Conservation (phyloP, 2,329 filamentous ascomycete genomes). For the Cytospora chrysosperma region DNA sequence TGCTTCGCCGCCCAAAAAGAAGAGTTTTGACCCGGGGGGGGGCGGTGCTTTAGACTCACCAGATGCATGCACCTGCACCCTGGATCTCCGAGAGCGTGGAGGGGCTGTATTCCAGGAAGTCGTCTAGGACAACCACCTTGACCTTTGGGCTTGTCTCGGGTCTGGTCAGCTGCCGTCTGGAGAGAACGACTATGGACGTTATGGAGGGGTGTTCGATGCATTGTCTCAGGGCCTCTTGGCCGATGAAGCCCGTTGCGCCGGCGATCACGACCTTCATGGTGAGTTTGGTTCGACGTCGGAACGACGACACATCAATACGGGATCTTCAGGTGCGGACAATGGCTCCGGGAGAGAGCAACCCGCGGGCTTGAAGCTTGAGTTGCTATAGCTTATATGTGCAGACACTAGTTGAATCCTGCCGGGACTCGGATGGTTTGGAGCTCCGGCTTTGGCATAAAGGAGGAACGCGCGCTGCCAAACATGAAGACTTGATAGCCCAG, state of each 20-base stretch:
- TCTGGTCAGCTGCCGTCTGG: background rate
- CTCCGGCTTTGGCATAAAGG: background rate
- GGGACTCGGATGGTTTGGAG: background rate
- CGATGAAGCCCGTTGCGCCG: conserved; percentile 45
- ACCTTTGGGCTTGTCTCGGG: background rate
- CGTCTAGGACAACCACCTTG: background rate
- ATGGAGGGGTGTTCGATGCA: background rate
- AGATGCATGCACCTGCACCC: conserved; percentile 15
- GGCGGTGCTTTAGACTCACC: conserved; percentile 2
- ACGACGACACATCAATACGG: too few relatives aligned
- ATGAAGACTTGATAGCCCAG: background rate
- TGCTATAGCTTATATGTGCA: background rate
- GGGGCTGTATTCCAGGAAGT: conserved; percentile 1
- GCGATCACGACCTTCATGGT: conserved; percentile 46
- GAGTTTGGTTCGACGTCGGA: background rate
- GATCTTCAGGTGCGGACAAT: background rate
- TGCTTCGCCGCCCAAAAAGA: background rate
- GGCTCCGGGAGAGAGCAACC: background rate
- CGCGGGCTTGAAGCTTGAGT: background rate
- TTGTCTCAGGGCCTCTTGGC: conserved; percentile 38
- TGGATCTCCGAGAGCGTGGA: background rate
- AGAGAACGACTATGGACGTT: conserved; percentile 4
- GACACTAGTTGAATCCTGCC: background rate
- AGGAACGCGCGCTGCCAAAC: too few relatives aligned
- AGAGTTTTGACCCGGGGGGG: background rate